Evolutionary conservation across 495 filamentous ascomycete species (phyloP).

Genomic region (Penicillium pancosmium): DNA sequence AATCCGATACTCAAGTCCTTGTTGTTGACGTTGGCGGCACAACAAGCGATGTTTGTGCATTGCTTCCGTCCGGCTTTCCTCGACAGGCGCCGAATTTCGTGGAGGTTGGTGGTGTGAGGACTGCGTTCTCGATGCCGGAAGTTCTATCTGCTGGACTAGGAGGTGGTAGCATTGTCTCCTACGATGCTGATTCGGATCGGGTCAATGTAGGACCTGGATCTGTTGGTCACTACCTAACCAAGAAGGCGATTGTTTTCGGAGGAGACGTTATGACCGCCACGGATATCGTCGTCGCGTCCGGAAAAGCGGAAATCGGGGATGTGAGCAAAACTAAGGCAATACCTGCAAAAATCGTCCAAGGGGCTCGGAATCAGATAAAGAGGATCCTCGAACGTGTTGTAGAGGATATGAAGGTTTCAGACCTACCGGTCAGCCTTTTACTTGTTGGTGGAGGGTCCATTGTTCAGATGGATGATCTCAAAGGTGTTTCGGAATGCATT

Average conservation of each 20-base stretch:
- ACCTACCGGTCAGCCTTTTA: constrained; percentile 22
- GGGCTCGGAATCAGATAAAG: constrained; percentile 21
- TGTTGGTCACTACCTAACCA: constrained; percentile 55
- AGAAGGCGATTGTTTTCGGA: constrained; percentile 54
- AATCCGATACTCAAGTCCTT: constrained; percentile 11
- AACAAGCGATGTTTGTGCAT: constrained; percentile 56
- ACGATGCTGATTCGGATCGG: constrained; percentile 28
- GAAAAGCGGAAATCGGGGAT: constrained; percentile 38
- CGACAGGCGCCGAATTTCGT: constrained; percentile 50
- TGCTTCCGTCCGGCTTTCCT: constrained; percentile 56
- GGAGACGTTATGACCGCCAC: constrained; percentile 54
- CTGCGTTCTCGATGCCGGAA: constrained; percentile 57
- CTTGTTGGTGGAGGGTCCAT: constrained; percentile 31
- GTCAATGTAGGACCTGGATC: constrained; percentile 56
- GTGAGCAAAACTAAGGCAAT: constrained; percentile 11
- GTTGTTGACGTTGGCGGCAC: constrained; percentile 47
- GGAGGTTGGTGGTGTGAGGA: constrained; percentile 51
- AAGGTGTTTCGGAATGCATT: constrained; percentile 23
- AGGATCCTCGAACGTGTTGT: constrained; percentile 23
- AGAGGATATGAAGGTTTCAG: constrained; percentile 30
- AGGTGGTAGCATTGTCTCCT: constrained; percentile 52
- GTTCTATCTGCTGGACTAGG: constrained; percentile 56
- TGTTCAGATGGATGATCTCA: constrained; percentile 21
- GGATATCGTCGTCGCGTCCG: constrained; percentile 47
- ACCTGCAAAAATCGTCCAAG: constrained; percentile 3